Evolutionary conservation across 2,329 filamentous ascomycete species (phyloP), one percentile per base, ranked within the genome.

Genomic region (Chalaropsis ovoidea): DNA sequence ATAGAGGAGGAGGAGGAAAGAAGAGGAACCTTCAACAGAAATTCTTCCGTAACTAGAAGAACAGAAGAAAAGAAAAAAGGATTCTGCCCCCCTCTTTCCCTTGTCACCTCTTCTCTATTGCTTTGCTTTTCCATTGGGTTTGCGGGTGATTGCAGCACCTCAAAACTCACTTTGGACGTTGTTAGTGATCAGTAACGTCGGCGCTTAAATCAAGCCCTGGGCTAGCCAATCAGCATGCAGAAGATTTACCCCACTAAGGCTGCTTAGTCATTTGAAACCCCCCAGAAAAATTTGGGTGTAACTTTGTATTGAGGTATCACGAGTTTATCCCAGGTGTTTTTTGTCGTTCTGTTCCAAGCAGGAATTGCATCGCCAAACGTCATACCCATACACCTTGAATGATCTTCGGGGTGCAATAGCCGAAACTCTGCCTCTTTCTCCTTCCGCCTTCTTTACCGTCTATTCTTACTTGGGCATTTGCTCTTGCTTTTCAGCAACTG

Each of bases 181-280:
- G 63, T 67, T 65, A 67, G 66, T 67, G 63, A 63, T 67, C 61
- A 63, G 45, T 39, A 39, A 17, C 43, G 47, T 52, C 66, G 66
- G 66, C 66, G 66, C 66, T 67, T 67, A 67, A 67, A 41, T 52
- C 42, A 54, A 60, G 60, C 56, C 42, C 66, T 39, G 35, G 31
- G 39, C 35, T 54, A 52, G 27, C 66, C 63, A 67, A 67, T 67
- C 66, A 67, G 4, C 6, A 11, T n/a, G 47, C n/a, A 41, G n/a
- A 5, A 5, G 19, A 7, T 31, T 8, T 42, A 42, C 62, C 42
- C 65, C 65, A 61, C 52, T 19, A 42, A 45, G 6, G 6, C 3
- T 31, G 43, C 15, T 63, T 63, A 63, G 49, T 66, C 63, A 64
- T 31, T 52, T 11, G n/a, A 19, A 5, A 11, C 61, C 45, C 39